Evolutionary conservation across 495 filamentous ascomycete species (phyloP).

Genomic region (Elasticomyces elasticus): DNA sequence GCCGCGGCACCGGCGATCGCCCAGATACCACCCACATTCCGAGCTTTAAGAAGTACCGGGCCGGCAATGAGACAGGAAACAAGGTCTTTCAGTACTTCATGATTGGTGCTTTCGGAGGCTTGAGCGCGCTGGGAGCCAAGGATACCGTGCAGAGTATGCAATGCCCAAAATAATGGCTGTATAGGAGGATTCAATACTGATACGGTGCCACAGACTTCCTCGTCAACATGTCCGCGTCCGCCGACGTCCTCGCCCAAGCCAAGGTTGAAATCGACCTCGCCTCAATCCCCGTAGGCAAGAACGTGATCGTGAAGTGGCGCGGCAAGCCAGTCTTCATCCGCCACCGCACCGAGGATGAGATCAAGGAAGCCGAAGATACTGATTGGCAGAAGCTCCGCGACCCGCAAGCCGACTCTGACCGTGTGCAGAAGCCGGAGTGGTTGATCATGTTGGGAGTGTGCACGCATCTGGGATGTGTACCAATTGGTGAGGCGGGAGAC

Average conservation of each 20-base stretch:
- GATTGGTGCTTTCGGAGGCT: constrained; percentile 87
- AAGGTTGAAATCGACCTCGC: constrained; percentile 96
- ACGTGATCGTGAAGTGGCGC: constrained; percentile 99
- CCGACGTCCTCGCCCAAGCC: constrained; percentile 96
- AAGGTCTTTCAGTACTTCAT: constrained; percentile 95
- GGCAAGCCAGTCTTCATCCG: constrained; percentile 99
- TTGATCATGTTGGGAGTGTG: constrained; percentile 99
- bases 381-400: constrained; percentile 71
- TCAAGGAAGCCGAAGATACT: constrained; percentile 46
- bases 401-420: constrained; percentile 80
- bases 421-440: constrained; percentile 97
- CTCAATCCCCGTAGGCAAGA: constrained; percentile 97
- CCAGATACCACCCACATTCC: constrained; percentile 61
- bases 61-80: constrained; percentile 53
- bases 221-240: constrained; percentile 98
- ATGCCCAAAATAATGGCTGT: neutral
- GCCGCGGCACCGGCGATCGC: constrained; percentile 24
- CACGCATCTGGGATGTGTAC: constrained; percentile 97
- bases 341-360: constrained; percentile 74
- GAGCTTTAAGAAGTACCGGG: constrained; percentile 79
- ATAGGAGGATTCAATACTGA: neutral
- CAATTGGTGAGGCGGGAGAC: constrained; percentile 96
- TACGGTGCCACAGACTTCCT: constrained; percentile 66
- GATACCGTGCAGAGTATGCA: constrained; percentile 84
- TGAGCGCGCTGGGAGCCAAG: constrained; percentile 89